phyloP scores from a whole-genome alignment of 2,329 filamentous ascomycete genomes.

The Lachnellula arida region DNA sequence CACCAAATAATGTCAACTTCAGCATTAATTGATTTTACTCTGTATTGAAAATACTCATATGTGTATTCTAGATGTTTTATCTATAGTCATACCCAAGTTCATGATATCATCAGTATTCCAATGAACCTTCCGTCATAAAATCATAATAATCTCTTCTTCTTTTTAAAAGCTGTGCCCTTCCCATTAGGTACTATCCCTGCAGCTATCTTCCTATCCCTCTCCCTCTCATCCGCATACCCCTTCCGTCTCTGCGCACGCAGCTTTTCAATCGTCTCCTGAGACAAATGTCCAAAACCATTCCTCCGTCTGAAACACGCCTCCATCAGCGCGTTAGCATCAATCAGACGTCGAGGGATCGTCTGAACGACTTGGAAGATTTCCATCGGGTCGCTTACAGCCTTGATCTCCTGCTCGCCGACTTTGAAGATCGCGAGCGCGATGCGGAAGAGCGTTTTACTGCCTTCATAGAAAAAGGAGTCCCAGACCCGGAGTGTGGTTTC shows the following conservation, averaged over 20 bases:
- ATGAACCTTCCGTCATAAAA: too few species aligned
- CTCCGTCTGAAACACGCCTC: conserved; percentile 78
- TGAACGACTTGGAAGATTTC: conserved; percentile 96
- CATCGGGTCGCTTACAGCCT: conserved; percentile 77
- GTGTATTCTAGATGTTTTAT: neutral
- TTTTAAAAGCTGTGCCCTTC: neutral
- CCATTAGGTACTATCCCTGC: neutral
- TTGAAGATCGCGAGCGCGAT: conserved; percentile 91
- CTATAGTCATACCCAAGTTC: neutral
- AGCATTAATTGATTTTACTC: too few species aligned
- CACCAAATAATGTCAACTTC: too few species aligned
- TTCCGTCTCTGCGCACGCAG: conserved; percentile 64
- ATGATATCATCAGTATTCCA: conserved; percentile 3
- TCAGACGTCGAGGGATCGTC: conserved; percentile 70
- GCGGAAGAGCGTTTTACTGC: conserved; percentile 87
- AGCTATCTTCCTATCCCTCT: conserved; percentile 9
- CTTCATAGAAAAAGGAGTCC: conserved; percentile 96
- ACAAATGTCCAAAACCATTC: conserved; percentile 76
- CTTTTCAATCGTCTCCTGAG: conserved; percentile 75
- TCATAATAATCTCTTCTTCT: conserved; percentile 4
- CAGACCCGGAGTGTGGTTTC: conserved; percentile 89
- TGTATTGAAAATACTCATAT: neutral
- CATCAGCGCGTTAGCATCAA: conserved; percentile 78
- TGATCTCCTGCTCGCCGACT: conserved; percentile 74
- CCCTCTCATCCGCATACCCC: conserved; percentile 32